Evolutionary conservation across 805 yeast genomes (phyloP).

Genomic region (Jamesozyma lodderae): DNA sequence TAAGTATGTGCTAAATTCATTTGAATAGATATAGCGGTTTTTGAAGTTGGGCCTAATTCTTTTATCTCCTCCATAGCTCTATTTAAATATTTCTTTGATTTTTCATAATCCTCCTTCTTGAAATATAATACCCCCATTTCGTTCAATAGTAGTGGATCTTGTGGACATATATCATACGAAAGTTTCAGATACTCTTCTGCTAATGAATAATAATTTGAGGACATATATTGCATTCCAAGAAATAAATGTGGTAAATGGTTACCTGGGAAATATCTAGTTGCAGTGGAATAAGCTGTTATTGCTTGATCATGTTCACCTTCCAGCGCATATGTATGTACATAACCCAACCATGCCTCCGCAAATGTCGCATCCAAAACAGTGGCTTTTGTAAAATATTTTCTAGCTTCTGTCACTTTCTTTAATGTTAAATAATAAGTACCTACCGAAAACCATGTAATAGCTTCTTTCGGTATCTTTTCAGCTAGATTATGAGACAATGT

Average conservation of each 20-base stretch:
- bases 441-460: conserved; percentile 86
- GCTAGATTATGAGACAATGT: conserved; percentile 77
- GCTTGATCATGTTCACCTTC: conserved; percentile 99
- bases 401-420: conserved; percentile 66
- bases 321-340: conserved; percentile 94
- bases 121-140: conserved; percentile 90
- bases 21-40: conserved; percentile 78
- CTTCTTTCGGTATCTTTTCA: conserved; percentile 68
- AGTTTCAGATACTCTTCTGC: conserved; percentile 80
- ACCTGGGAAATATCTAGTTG: conserved; percentile 83
- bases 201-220: conserved; percentile 70
- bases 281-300: conserved; percentile 91
- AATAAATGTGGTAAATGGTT: conserved; percentile 83
- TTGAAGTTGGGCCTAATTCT: conserved; percentile 64
- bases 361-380: conserved; percentile 81
- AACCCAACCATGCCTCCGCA: conserved; percentile 96
- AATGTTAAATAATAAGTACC: conserved; percentile 81
- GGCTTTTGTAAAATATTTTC: conserved; percentile 81
- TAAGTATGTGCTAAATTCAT: conserved; percentile 85
- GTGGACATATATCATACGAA: conserved; percentile 66
- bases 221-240: conserved; percentile 92
- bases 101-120: conserved; percentile 56
- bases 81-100: conserved; percentile 61
- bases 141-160: conserved; percentile 81
- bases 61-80: conserved; percentile 66